Evolutionary conservation across 768 basidiomycete species (phyloP).

Genomic region (Mycena floridula): DNA sequence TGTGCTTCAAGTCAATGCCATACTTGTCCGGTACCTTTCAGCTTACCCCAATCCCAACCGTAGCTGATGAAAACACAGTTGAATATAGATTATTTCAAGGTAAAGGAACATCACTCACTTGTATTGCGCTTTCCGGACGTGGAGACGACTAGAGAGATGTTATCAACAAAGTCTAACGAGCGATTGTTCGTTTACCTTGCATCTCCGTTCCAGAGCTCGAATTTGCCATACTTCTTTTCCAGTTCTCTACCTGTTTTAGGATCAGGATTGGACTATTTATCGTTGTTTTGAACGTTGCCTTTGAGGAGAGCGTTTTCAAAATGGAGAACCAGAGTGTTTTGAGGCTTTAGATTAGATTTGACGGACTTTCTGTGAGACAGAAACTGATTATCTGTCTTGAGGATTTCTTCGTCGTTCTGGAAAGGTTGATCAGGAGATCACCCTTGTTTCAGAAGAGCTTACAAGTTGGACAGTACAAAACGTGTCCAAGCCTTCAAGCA

Average conservation of each 20-base stretch:
- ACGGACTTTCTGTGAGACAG: conserved; percentile 60
- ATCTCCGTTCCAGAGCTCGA: conserved; percentile 86
- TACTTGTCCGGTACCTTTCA: background rate
- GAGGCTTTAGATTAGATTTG: conserved; percentile 45
- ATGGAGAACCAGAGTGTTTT: conserved; percentile 64
- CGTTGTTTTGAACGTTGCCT: conserved; percentile 34
- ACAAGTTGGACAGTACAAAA: conserved; percentile 73
- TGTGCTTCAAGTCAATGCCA: conserved; percentile 16
- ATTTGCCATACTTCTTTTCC: conserved; percentile 58
- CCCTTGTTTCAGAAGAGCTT: conserved; percentile 13
- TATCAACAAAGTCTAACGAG: no score
- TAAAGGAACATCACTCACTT: conserved; percentile 63
- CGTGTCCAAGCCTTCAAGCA: conserved; percentile 91
- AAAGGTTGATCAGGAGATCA: background rate
- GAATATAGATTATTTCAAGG: background rate
- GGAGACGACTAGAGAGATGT: conserved; percentile 78
- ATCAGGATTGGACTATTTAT: no score
- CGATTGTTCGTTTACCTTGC: no score
- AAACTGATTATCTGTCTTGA: conserved; percentile 80
- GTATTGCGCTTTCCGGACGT: conserved; percentile 92
- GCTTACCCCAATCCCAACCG: conserved; percentile 84
- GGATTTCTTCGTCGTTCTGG: background rate
- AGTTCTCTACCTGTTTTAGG: conserved; percentile 75
- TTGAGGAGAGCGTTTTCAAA: conserved; percentile 75
- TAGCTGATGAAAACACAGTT: conserved; percentile 51